phyloP scores from a whole-genome alignment of 495 filamentous ascomycete genomes.

The Xylaria scruposa region DNA sequence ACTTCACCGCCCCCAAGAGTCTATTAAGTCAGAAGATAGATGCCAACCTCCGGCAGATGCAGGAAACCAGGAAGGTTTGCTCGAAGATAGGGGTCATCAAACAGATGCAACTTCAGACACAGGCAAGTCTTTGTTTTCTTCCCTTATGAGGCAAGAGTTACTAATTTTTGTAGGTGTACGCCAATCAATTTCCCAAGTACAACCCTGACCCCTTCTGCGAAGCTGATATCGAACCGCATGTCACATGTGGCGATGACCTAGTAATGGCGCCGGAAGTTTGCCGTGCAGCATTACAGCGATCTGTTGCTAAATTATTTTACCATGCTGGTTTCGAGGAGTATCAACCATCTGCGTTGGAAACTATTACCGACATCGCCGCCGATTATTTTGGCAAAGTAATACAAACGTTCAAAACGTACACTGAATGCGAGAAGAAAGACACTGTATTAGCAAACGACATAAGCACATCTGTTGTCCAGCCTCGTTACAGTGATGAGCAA shows the following conservation, averaged over 20 bases:
- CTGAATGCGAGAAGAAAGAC: slow-evolving; percentile 74
- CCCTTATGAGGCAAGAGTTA: slow-evolving; percentile 1
- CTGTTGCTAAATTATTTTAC: slow-evolving; percentile 92
- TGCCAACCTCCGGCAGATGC: slow-evolving; percentile 91
- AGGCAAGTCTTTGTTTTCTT: slow-evolving; percentile 62
- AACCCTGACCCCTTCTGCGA: slow-evolving; percentile 91
- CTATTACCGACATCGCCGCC: slow-evolving; percentile 85
- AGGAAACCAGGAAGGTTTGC: slow-evolving; percentile 94
- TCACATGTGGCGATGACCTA: slow-evolving; percentile 85
- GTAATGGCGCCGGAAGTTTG: slow-evolving; percentile 82
- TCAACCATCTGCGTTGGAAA: slow-evolving; percentile 90
- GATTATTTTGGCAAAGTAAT: slow-evolving; percentile 89
- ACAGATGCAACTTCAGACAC: slow-evolving; percentile 98
- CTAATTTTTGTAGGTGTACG: slow-evolving; percentile 73
- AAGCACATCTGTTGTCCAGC: slow-evolving; percentile 49
- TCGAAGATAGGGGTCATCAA: slow-evolving; percentile 97
- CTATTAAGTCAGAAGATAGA: slow-evolving; percentile 80
- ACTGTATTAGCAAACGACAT: slow-evolving; percentile 44
- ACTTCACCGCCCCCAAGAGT: slow-evolving; percentile 81
- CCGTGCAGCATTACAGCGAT: slow-evolving; percentile 83
- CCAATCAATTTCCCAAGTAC: slow-evolving; percentile 98
- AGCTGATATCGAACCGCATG: slow-evolving; percentile 80
- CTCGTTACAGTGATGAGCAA: slow-evolving; percentile 79
- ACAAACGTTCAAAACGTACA: slow-evolving; percentile 77
- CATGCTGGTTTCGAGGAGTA: slow-evolving; percentile 98